phyloP scores from a whole-genome alignment of 2,329 filamentous ascomycete species.

The Stromatinia cepivora region DNA sequence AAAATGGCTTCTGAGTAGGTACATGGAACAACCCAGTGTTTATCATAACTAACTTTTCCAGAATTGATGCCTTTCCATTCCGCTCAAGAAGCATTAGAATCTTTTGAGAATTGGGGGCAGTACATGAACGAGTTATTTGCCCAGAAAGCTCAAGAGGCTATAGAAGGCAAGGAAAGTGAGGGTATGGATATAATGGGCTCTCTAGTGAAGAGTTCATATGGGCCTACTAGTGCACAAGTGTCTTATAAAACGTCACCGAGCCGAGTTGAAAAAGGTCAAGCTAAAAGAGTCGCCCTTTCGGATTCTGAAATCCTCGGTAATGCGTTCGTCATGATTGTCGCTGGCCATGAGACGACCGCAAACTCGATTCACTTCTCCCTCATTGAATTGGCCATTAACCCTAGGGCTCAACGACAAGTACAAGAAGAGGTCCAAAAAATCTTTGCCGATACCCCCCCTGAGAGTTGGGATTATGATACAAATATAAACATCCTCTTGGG shows the following conservation, averaged over 20 bases:
- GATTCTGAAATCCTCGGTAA: constrained; percentile 72
- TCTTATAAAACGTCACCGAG: constrained; percentile 45
- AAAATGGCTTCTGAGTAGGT: constrained; percentile 50
- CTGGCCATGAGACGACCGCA: constrained; percentile 79
- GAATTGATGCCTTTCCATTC: constrained; percentile 47
- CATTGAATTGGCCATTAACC: constrained; percentile 65
- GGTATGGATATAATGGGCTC: constrained; percentile 58
- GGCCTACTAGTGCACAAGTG: constrained; percentile 21
- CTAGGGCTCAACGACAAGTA: constrained; percentile 61
- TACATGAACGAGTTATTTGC: constrained; percentile 62
- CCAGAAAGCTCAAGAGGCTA: constrained; percentile 50
- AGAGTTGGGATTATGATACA: constrained; percentile 70
- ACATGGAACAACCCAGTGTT: neutral
- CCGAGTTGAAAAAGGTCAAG: constrained; percentile 49
- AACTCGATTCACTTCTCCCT: constrained; percentile 73
- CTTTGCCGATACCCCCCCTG: constrained; percentile 57
- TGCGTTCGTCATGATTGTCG: constrained; percentile 66
- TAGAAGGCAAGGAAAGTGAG: constrained; percentile 43
- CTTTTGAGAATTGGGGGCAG: constrained; percentile 56
- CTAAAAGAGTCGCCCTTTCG: constrained; percentile 55
- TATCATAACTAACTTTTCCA: constrained; percentile 28
- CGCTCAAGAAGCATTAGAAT: constrained; percentile 48
- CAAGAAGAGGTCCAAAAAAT: constrained; percentile 69
- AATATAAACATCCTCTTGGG: constrained; percentile 65
- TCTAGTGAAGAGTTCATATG: constrained; percentile 48